phyloP scores from a whole-genome alignment of 768 basidiomycete genomes.

The Rhizopogon rudus region DNA sequence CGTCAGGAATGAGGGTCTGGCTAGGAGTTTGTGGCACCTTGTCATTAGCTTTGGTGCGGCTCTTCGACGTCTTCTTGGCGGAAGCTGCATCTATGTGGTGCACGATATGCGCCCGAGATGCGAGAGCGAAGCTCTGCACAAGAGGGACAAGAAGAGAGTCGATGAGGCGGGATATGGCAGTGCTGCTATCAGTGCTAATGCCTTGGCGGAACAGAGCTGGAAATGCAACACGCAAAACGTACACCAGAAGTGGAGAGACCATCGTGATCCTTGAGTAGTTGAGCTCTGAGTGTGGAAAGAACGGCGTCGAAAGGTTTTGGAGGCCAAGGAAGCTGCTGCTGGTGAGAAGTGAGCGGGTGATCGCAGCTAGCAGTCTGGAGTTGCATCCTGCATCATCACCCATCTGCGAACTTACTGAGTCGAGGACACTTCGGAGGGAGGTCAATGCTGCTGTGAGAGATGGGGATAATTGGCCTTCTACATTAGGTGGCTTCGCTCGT shows the following conservation, averaged over 20 bases:
- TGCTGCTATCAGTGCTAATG: slow-evolving; percentile 2
- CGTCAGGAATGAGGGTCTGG: slow-evolving; percentile 7
- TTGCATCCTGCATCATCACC: background rate
- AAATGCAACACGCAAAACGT: slow-evolving; percentile 16
- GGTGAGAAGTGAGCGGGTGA: slow-evolving; percentile 5
- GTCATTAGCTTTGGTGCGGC: background rate
- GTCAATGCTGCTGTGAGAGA: slow-evolving; percentile 18
- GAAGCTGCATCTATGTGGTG: background rate
- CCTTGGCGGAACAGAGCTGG: slow-evolving; percentile 12
- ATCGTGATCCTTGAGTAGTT: slow-evolving; percentile 15
- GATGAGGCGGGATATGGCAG: slow-evolving; percentile 13
- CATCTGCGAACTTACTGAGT: background rate
- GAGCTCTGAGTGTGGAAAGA: slow-evolving; percentile 6
- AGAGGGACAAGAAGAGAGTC: slow-evolving; percentile 16
- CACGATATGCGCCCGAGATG: background rate
- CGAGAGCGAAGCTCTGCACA: slow-evolving; percentile 4
- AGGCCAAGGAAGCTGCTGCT: background rate
- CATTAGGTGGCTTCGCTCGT: slow-evolving; percentile 16
- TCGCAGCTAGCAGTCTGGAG: slow-evolving; percentile 15
- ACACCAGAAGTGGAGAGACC: slow-evolving; percentile 19
- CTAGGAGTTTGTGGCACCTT: background rate
- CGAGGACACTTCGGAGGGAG: slow-evolving; percentile 17
- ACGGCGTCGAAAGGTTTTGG: background rate
- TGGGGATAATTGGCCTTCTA: slow-evolving; percentile 14
- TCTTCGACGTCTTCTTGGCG: background rate